These are phyloP conservation scores for Colletotrichum sansevieriae DNA, from an alignment of 2,329 filamentous ascomycete species.

Conservation along the genomic window DNA sequence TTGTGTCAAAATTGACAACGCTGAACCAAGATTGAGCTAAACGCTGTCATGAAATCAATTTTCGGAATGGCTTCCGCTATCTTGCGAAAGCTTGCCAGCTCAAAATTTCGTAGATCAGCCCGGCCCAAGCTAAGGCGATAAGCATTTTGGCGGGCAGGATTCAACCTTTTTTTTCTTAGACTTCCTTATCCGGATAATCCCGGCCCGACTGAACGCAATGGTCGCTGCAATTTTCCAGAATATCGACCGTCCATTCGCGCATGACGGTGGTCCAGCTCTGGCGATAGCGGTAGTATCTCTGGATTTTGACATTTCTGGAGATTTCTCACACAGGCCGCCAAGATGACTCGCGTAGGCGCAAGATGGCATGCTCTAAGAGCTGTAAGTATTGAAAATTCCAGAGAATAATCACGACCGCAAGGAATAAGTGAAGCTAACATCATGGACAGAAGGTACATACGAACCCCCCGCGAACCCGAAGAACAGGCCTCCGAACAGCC, in stretches of 20 bases:
- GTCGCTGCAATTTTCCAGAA: slow-evolving; percentile 42
- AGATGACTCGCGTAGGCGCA: slow-evolving; percentile 59
- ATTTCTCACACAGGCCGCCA: slow-evolving; percentile 42
- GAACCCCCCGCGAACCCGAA: not conserved
- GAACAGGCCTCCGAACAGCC: slow-evolving; percentile 2
- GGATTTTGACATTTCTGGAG: slow-evolving; percentile 18
- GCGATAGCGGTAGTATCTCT: slow-evolving; percentile 20
- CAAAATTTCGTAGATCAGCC: slow-evolving; percentile 30
- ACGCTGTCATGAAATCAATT: too few species aligned
- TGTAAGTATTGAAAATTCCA: slow-evolving; percentile 63
- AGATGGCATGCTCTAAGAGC: slow-evolving; percentile 81
- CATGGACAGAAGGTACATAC: slow-evolving; percentile 40
- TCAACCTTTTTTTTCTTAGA: not conserved
- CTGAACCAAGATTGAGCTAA: too few species aligned
- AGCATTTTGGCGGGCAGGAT: not conserved
- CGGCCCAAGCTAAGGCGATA: slow-evolving; percentile 27
- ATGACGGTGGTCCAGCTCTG: slow-evolving; percentile 5
- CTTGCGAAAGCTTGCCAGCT: not conserved
- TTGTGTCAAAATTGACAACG: slow-evolving; percentile 42
- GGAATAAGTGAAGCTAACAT: slow-evolving; percentile 34
- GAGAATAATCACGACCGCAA: not conserved
- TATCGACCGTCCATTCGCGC: slow-evolving; percentile 21
- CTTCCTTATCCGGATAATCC: slow-evolving; percentile 37
- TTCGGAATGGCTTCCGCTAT: not conserved
- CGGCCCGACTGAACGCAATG: slow-evolving; percentile 34